phyloP scores from a whole-genome alignment of 2,329 filamentous ascomycete genomes.

The Dothiorella sarmentorum region DNA sequence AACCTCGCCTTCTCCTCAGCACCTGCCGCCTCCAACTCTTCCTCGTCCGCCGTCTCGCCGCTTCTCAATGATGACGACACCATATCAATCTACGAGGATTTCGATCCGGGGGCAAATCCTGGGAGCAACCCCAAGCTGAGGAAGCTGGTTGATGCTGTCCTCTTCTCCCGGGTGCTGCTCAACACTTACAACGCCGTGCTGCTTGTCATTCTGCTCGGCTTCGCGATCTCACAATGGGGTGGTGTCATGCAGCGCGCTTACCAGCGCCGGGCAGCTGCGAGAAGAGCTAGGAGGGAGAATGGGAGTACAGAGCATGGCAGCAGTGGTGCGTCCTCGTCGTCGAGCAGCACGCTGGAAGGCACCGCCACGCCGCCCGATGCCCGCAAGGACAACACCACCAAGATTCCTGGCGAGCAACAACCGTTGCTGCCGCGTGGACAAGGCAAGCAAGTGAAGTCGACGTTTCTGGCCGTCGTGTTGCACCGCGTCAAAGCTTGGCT shows the following conservation, averaged over 20 bases:
- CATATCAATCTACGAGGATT: slow-evolving; percentile 11
- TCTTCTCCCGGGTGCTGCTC: slow-evolving; percentile 38
- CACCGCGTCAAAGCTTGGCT: slow-evolving; percentile 34
- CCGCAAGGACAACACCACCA: slow-evolving; percentile 17
- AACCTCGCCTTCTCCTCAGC: not conserved
- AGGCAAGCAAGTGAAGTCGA: slow-evolving; percentile 11
- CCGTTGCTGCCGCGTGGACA: slow-evolving; percentile 29
- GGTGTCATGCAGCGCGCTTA: slow-evolving; percentile 22
- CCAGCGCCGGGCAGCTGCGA: not conserved
- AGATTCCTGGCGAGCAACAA: slow-evolving; percentile 29
- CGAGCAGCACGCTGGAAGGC: slow-evolving; percentile 38
- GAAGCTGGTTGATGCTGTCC: slow-evolving; percentile 36
- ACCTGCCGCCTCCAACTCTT: not conserved
- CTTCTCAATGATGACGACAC: slow-evolving; percentile 1
- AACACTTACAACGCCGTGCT: slow-evolving; percentile 41
- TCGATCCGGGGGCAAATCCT: slow-evolving; percentile 22
- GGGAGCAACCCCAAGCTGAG: slow-evolving; percentile 35
- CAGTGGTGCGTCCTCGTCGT: slow-evolving; percentile 34
- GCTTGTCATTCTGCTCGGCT: slow-evolving; percentile 34
- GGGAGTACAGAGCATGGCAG: not conserved
- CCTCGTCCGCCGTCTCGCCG: not conserved
- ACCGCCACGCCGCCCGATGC: slow-evolving; percentile 33
- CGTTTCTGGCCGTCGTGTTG: slow-evolving; percentile 23
- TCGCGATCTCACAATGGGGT: slow-evolving; percentile 38
- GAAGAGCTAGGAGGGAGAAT: not conserved